phyloP scores from a whole-genome alignment of 2,329 filamentous ascomycete species.

The Gliomastix tumulicola region DNA sequence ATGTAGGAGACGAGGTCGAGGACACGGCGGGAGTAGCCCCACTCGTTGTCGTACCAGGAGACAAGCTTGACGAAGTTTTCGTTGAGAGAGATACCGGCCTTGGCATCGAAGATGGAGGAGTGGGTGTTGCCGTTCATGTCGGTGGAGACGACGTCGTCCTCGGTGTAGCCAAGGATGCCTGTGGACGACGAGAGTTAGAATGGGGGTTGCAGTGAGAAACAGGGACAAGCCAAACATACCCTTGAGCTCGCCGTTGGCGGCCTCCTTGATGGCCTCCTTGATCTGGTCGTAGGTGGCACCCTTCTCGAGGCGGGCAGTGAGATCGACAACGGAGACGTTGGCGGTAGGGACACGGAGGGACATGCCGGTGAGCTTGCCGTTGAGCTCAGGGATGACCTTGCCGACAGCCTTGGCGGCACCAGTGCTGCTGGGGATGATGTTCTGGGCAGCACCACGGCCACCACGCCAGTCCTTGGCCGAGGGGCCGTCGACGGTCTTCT shows the following conservation, averaged over 20 bases:
- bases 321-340: conserved; percentile 98
- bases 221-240: conserved; percentile 62
- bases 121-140: conserved; percentile 88
- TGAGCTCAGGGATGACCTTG: conserved; percentile 97
- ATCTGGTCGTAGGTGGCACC: conserved; percentile 81
- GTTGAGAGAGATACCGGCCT: conserved; percentile 98
- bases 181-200: no score
- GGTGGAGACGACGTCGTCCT: conserved; percentile 92
- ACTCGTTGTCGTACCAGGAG: conserved; percentile 99
- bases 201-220: no score
- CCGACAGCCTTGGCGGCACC: conserved; percentile 99
- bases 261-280: conserved; percentile 85
- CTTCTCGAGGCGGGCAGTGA: conserved; percentile 94
- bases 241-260: conserved; percentile 77
- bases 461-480: conserved; percentile 99
- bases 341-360: conserved; percentile 96
- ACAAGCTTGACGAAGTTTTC: conserved; percentile 98
- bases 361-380: conserved; percentile 99
- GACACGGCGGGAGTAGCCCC: conserved; percentile 97
- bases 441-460: conserved; percentile 96
- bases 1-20: conserved; percentile 76
- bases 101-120: conserved; percentile 99
- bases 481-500: conserved; percentile 98
- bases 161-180: conserved; percentile 90
- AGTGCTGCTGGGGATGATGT: conserved; percentile 99